Evolutionary conservation across 805 yeast genomes (phyloP).

Genomic region (Cyberlindnera xylosilytica): DNA sequence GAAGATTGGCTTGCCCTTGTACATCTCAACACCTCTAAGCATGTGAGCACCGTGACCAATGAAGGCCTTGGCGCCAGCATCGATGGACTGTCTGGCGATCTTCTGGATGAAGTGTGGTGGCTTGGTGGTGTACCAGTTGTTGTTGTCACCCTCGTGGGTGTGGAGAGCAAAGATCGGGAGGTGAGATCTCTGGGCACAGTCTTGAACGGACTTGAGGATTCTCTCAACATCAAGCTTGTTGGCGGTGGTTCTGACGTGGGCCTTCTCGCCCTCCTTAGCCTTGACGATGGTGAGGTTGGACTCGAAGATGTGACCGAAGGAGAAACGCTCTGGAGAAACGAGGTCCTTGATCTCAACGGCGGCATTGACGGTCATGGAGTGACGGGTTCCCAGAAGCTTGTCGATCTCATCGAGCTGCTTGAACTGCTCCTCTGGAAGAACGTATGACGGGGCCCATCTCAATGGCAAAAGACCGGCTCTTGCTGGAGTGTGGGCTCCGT

Average conservation of each 20-base stretch:
- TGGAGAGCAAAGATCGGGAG: conserved; percentile 27
- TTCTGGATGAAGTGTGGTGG: conserved; percentile 29
- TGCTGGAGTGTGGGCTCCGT: conserved; percentile 27
- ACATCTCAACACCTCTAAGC: conserved; percentile 30
- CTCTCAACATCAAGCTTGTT: conserved; percentile 24
- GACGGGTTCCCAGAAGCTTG: conserved; percentile 29
- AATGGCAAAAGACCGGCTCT: conserved; percentile 29
- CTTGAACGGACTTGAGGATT: conserved; percentile 24
- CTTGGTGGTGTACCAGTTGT: conserved; percentile 31
- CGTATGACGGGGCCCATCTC: conserved; percentile 28
- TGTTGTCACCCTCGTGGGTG: conserved; percentile 29
- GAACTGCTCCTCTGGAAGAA: conserved; percentile 26
- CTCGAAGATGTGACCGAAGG: conserved; percentile 29
- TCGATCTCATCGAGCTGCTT: conserved; percentile 27
- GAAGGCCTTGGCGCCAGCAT: conserved; percentile 28
- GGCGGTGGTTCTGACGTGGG: conserved; percentile 26
- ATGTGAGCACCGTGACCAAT: conserved; percentile 31
- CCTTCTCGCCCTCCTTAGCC: conserved; percentile 24
- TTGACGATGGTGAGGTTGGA: conserved; percentile 25
- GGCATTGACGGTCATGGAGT: conserved; percentile 28
- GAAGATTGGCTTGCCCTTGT: conserved; percentile 28
- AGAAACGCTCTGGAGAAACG: conserved; percentile 24
- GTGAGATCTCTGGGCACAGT: conserved; percentile 26
- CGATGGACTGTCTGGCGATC: conserved; percentile 26
- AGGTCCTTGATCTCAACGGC: conserved; percentile 28